These are phyloP conservation scores for Dendrostoma leiphaemia DNA, from an alignment of 2,329 filamentous ascomycete genomes.

Conservation along the genomic window DNA sequence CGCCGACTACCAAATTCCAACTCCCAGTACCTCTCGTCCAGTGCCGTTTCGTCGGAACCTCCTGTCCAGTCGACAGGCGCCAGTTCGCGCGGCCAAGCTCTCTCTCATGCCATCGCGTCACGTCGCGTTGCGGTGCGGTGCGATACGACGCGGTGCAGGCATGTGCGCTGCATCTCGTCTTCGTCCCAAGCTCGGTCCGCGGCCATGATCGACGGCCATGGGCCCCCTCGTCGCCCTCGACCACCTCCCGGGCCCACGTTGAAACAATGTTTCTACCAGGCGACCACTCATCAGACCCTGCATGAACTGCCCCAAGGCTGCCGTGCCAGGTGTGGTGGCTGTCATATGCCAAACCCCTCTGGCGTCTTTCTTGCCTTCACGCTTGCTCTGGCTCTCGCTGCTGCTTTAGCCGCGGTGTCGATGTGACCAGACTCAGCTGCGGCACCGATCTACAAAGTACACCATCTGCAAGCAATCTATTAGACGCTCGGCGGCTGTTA, in stretches of 20 bases:
- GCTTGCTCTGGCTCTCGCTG: background rate
- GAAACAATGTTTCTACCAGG: conserved; percentile 19
- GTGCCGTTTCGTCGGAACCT: background rate
- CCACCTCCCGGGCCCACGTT: background rate
- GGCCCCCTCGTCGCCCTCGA: background rate
- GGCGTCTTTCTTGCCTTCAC: background rate
- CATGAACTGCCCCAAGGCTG: background rate
- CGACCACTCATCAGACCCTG: background rate
- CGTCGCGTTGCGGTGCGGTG: background rate
- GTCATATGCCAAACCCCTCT: too few species aligned
- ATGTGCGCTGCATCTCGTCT: background rate
- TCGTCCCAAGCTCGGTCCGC: background rate
- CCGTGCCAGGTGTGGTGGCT: too few species aligned
- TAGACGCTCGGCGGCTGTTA: conserved; percentile 8
- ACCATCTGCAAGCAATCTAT: background rate
- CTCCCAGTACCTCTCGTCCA: background rate
- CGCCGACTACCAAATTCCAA: background rate
- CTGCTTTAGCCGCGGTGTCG: conserved; percentile 10
- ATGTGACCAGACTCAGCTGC: background rate
- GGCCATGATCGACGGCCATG: background rate
- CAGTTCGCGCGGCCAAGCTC: background rate
- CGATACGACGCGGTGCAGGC: background rate
- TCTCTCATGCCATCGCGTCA: background rate
- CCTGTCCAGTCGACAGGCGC: background rate
- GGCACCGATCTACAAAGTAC: background rate